A percentile compares a stretch with the other conserved stretches of the same genome.
phyloP scores from a whole-genome alignment of 306 rosid species.

The cucumber (Cucumis sativus) region Cucumber_9930_V3 NC_026658.2:26513501-26514000 shows the following conservation, averaged over 20 bases:
- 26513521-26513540: no score
- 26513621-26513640: no score
- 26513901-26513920: neutral
- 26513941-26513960: neutral
- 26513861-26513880: neutral
- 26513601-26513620: no score
- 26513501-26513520: no score
- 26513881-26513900: neutral
- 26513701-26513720: neutral
- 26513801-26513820: neutral
- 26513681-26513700: neutral
- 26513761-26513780: neutral
- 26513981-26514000: neutral
- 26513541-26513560: no score
- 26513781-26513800: neutral
- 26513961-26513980: neutral
- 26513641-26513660: neutral
- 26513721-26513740: neutral
- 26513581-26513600: no score
- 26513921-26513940: neutral
- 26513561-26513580: no score
- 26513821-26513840: neutral
- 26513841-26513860: neutral
- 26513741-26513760: neutral
- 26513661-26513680: neutral